phyloP scores from a whole-genome alignment of 176 grass and related monocot species.

The Avena eriantha region DNA sequence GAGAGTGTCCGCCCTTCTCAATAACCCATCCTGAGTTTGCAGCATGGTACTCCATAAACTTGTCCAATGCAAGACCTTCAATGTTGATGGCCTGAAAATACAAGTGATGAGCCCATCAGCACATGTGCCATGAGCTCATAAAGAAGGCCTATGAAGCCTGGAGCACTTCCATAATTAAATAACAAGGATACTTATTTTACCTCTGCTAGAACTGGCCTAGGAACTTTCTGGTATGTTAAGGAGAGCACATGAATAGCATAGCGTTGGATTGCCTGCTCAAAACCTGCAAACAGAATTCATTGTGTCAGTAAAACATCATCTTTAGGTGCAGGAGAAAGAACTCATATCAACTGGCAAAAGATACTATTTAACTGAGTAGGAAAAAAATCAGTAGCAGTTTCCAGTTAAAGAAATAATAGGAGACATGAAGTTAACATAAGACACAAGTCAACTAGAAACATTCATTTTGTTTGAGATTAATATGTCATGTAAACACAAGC shows the following conservation, averaged over 20 bases:
- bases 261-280: slow-evolving; percentile 95
- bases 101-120: neutral
- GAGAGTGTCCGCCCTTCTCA: slow-evolving; percentile 70
- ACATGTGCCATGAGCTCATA: neutral
- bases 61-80: slow-evolving; percentile 91
- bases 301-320: neutral
- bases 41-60: slow-evolving; percentile 87
- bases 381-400: slow-evolving; percentile 5
- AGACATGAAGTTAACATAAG: neutral
- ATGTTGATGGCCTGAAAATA: slow-evolving; percentile 83
- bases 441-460: neutral
- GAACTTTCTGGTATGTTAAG: slow-evolving; percentile 98
- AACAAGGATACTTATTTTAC: slow-evolving; percentile 47
- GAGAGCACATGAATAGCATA: slow-evolving; percentile 91
- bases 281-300: slow-evolving; percentile 53
- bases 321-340: neutral
- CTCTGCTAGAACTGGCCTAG: slow-evolving; percentile 92
- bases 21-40: slow-evolving; percentile 80
- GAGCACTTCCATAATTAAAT: neutral
- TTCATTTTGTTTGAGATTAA: neutral
- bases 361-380: neutral
- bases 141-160: neutral
- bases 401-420: slow-evolving; percentile 3
- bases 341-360: slow-evolving; percentile 8
- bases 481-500: neutral